A percentile compares a stretch with the other conserved stretches of the same genome.
Conservation (phyloP, 805 yeast genomes). For the Metschnikowia reukaufii region DNA sequence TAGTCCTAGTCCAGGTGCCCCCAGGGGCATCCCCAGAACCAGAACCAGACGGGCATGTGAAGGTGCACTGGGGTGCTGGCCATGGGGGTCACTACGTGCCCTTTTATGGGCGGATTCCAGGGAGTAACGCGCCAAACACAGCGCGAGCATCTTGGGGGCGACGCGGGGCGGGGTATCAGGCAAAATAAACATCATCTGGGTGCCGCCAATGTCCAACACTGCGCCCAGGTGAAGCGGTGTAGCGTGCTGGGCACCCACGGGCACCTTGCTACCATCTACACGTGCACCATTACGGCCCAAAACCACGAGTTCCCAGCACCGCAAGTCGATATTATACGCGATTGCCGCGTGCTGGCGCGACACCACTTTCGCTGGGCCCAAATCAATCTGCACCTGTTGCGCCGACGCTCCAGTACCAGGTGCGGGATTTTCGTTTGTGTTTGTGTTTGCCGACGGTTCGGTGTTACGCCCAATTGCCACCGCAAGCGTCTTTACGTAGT, state of each 20-base stretch:
- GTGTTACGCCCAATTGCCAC: constrained; percentile 89
- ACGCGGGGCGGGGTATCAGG: constrained; percentile 85
- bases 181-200: constrained; percentile 97
- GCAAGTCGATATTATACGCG: constrained; percentile 66
- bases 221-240: constrained; percentile 81
- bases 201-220: constrained; percentile 90
- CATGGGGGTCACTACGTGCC: constrained; percentile 10
- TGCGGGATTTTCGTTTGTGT: too few species aligned
- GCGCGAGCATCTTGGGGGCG: constrained; percentile 46
- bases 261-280: constrained; percentile 67
- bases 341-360: constrained; percentile 87
- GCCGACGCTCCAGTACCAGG: constrained; percentile 19
- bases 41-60: too few species aligned
- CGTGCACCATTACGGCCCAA: constrained; percentile 92
- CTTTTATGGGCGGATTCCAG: constrained; percentile 10
- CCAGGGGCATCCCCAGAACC: too few species aligned
- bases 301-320: constrained; percentile 84
- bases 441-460: constrained; percentile 36
- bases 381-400: constrained; percentile 68
- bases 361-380: constrained; percentile 98
- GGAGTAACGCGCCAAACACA: constrained; percentile 36
- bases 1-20: too few species aligned
- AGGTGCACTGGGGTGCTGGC: too few species aligned
- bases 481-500: constrained; percentile 75
- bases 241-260: constrained; percentile 48